phyloP scores from a whole-genome alignment of 352 stramenopile genomes.

The Phytopythium delawarense region DNA sequence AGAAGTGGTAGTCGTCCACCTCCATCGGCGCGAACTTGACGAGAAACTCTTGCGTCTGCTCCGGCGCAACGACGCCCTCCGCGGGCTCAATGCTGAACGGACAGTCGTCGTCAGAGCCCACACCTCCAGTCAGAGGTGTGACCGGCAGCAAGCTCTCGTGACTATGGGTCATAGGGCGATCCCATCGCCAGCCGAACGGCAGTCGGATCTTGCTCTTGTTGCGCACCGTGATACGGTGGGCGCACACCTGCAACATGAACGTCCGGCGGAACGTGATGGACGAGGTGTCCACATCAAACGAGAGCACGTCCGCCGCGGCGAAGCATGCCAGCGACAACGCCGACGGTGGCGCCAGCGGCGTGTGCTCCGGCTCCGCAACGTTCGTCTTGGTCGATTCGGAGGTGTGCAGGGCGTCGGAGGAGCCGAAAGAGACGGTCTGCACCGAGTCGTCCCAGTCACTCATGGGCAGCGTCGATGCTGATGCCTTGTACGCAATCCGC shows the following conservation, averaged over 20 bases:
- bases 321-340: constrained; percentile 54
- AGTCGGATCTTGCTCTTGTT: constrained; percentile 78
- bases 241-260: constrained; percentile 87
- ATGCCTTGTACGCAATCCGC: constrained; percentile 46
- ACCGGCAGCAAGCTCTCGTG: constrained; percentile 7
- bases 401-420: constrained; percentile 1
- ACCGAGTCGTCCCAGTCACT: constrained; percentile 81
- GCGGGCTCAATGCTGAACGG: constrained; percentile 86
- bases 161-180: constrained; percentile 14
- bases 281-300: constrained; percentile 57
- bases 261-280: constrained; percentile 72
- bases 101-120: constrained; percentile 47
- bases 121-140: not conserved
- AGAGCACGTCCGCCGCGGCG: constrained; percentile 52
- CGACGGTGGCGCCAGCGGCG: constrained; percentile 28
- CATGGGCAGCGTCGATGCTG: constrained; percentile 4
- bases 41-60: constrained; percentile 65
- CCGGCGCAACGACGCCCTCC: constrained; percentile 46
- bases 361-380: constrained; percentile 43
- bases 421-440: constrained; percentile 53
- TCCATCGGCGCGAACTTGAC: constrained; percentile 90
- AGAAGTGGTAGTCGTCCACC: constrained; percentile 85
- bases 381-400: constrained; percentile 15
- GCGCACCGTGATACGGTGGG: constrained; percentile 53
- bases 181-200: constrained; percentile 53